A percentile compares a stretch with the other conserved stretches of the same genome.
Evolutionary conservation across 805 yeast species (phyloP).

Genomic region (Hanseniaspora opuntiae): DNA sequence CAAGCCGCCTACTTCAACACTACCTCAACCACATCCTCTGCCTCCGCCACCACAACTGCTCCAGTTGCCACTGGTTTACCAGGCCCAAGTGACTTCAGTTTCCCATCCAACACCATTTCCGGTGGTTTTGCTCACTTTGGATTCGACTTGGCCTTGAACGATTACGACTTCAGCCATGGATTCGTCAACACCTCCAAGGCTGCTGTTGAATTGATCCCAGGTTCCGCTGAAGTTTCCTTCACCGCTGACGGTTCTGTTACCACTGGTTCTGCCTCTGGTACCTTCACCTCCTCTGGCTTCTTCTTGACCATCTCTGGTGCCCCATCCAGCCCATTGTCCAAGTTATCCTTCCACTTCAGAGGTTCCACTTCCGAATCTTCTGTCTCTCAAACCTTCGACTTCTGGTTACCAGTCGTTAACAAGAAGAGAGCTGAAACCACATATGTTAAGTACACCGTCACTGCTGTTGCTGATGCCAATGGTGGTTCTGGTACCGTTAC

Average conservation of each 20-base stretch:
- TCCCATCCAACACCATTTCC: conserved; percentile 1
- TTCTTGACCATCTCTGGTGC: conserved; percentile 6
- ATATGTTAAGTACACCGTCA: conserved; percentile 3
- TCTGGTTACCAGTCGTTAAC: conserved; percentile 3
- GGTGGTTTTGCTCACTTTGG: background rate
- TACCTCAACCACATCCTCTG: background rate
- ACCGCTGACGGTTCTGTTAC: background rate
- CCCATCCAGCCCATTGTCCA: background rate
- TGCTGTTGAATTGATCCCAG: background rate
- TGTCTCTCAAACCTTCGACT: background rate
- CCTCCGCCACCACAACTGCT: background rate
- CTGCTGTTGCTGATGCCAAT: conserved; percentile 1
- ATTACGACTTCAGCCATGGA: background rate
- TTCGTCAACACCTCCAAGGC: background rate
- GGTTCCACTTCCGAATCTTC: background rate
- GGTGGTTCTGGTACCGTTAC: conserved; percentile 9
- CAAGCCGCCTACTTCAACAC: background rate
- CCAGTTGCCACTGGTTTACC: conserved; percentile 3
- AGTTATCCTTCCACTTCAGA: background rate
- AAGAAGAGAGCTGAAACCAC: conserved; percentile 3
- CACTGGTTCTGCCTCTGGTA: background rate
- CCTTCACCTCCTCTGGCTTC: background rate
- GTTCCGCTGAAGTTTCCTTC: background rate
- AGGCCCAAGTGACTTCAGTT: background rate
- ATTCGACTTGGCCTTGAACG: background rate